Percentiles rank a stretch among this genome's conserved stretches.
Evolutionary conservation across 768 basidiomycete species (phyloP).

Genomic region (Podaxis mareebaensis): DNA sequence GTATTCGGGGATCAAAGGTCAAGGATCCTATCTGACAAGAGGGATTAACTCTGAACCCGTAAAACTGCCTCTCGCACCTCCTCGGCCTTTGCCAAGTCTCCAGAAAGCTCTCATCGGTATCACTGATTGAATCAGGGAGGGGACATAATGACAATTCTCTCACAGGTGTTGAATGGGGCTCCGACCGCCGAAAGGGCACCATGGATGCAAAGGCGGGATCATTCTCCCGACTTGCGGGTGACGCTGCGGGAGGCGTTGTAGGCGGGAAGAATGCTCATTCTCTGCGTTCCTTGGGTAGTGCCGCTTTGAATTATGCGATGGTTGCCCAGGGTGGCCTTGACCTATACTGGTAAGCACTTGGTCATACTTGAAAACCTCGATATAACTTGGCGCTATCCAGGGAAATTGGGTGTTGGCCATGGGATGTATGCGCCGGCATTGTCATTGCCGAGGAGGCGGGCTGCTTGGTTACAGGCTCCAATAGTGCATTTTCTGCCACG

Average conservation of each 20-base stretch:
- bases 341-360: conserved; percentile 70
- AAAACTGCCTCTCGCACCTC: conserved; percentile 65
- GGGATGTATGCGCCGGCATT: conserved; percentile 92
- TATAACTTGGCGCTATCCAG: conserved; percentile 31
- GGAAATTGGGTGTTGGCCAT: conserved; percentile 83
- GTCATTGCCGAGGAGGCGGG: conserved; percentile 93
- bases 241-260: conserved; percentile 57
- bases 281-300: conserved; percentile 80
- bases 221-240: conserved; percentile 75
- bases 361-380: neutral
- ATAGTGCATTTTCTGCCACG: conserved; percentile 43
- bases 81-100: conserved; percentile 65
- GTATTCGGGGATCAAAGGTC: conserved; percentile 80
- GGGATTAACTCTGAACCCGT: conserved; percentile 40
- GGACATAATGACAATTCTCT: conserved; percentile 11
- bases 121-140: neutral
- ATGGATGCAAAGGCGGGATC: conserved; percentile 63
- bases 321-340: conserved; percentile 91
- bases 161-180: conserved; percentile 85
- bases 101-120: conserved; percentile 72
- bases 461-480: conserved; percentile 72
- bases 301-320: conserved; percentile 78
- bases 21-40: conserved; percentile 75
- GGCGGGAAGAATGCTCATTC: conserved; percentile 87
- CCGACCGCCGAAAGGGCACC: conserved; percentile 59